Percentiles rank a stretch among this genome's conserved stretches.
Conservation (phyloP, 371 early-diverging fungal species). For the Circinella minor region DNA sequence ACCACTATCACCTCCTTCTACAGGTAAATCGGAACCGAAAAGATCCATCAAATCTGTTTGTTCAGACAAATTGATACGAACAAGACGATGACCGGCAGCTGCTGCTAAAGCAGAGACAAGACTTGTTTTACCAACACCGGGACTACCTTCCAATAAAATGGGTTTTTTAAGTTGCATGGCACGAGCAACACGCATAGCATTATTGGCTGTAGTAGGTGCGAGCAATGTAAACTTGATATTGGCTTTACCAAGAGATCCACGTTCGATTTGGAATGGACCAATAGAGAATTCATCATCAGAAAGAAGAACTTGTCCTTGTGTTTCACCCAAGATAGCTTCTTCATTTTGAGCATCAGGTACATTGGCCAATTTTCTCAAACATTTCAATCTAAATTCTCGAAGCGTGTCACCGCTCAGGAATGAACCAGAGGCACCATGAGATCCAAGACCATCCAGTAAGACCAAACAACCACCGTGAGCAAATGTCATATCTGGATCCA, state of each 20-base stretch:
- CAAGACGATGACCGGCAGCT: constrained; percentile 80
- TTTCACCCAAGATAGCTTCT: constrained; percentile 50
- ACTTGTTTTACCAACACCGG: constrained; percentile 98
- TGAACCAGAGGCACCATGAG: constrained; percentile 84
- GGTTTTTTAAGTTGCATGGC: constrained; percentile 94
- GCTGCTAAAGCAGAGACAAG: constrained; percentile 89
- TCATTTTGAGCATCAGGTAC: constrained; percentile 35
- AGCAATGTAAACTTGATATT: constrained; percentile 77
- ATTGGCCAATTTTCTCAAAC: constrained; percentile 53
- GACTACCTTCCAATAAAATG: constrained; percentile 97
- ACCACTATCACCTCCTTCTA: constrained; percentile 85
- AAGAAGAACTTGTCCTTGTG: constrained; percentile 44
- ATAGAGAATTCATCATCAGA: constrained; percentile 63
- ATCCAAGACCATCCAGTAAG: constrained; percentile 92
- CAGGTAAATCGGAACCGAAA: constrained; percentile 97
- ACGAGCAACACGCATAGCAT: constrained; percentile 93
- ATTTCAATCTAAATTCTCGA: constrained; percentile 57
- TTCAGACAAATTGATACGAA: constrained; percentile 98
- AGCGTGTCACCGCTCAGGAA: constrained; percentile 53
- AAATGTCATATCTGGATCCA: constrained; percentile 60
- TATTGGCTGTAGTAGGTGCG: constrained; percentile 91
- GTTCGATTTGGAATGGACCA: constrained; percentile 78
- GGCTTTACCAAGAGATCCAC: constrained; percentile 59
- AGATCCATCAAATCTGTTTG: constrained; percentile 99
- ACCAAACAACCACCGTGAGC: constrained; percentile 94